Evolutionary conservation across 768 basidiomycete genomes (phyloP).

Genomic region (Melanogaster broomeanus): DNA sequence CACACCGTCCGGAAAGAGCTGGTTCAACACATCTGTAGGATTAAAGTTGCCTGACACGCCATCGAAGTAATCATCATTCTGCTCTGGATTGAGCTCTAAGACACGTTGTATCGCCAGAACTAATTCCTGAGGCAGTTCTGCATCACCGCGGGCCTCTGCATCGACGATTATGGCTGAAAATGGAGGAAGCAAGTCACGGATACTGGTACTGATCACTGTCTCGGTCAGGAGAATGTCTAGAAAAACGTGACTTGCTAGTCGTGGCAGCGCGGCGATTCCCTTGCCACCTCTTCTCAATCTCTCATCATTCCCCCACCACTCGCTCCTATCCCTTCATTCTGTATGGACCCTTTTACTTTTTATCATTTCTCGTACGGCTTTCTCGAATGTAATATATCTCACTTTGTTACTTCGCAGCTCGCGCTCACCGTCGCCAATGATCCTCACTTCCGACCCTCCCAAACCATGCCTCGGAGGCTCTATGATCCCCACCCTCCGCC

Average conservation of each 20-base stretch:
- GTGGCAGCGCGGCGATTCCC: too few relatives aligned
- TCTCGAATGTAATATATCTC: not conserved
- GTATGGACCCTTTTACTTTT: not conserved
- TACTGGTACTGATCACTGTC: not conserved
- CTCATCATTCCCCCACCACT: not conserved
- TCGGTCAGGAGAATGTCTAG: not conserved
- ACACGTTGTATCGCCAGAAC: constrained; percentile 71
- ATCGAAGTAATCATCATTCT: constrained; percentile 56
- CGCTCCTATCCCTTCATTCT: not conserved
- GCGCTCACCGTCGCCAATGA: too few relatives aligned
- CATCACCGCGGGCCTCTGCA: constrained; percentile 29
- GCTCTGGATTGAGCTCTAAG: constrained; percentile 51
- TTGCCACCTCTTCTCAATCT: too few relatives aligned
- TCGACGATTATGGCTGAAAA: constrained; percentile 3
- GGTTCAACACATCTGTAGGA: constrained; percentile 52
- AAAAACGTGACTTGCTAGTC: too few relatives aligned
- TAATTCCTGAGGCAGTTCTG: constrained; percentile 66
- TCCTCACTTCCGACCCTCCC: not conserved
- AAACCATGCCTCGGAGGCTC: not conserved
- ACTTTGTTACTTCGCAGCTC: too few relatives aligned
- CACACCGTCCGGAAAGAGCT: constrained; percentile 79
- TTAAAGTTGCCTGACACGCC: constrained; percentile 58
- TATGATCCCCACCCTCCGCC: not conserved
- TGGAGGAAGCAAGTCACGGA: not conserved
- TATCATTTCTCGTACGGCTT: not conserved